These are phyloP conservation scores for Xerocomus minutiporus DNA, from an alignment of 1,284 basidiomycete genomes.

Conservation along the genomic window DNA sequence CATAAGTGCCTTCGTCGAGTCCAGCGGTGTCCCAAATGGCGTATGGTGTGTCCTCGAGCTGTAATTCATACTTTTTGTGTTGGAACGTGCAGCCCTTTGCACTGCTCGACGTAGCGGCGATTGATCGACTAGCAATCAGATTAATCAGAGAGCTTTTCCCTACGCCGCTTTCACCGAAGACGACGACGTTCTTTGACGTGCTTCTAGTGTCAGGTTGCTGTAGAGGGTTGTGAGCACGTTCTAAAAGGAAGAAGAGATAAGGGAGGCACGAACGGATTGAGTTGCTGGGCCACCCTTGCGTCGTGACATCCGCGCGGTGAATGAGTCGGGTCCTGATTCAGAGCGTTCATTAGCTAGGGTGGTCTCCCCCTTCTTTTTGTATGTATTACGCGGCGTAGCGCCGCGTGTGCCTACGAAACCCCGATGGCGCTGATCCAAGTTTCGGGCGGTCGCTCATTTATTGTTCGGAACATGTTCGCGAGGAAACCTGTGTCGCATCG, in stretches of 20 bases:
- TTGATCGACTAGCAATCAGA: slow-evolving; percentile 30
- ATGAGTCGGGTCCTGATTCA: slow-evolving; percentile 5
- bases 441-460: background rate
- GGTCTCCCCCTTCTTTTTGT: slow-evolving; percentile 19
- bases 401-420: slow-evolving; percentile 14
- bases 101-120: slow-evolving; percentile 26
- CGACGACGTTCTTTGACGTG: slow-evolving; percentile 23
- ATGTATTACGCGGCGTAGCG: slow-evolving; percentile 14
- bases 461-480: slow-evolving; percentile 8
- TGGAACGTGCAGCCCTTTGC: slow-evolving; percentile 30
- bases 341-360: slow-evolving; percentile 10
- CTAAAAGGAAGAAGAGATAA: background rate
- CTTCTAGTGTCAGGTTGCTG: slow-evolving; percentile 7
- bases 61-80: slow-evolving; percentile 27
- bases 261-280: slow-evolving; percentile 11
- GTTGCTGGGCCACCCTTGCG: slow-evolving; percentile 9
- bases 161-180: slow-evolving; percentile 29
- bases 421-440: slow-evolving; percentile 18
- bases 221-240: slow-evolving; percentile 4
- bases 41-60: slow-evolving; percentile 20
- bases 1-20: slow-evolving; percentile 29
- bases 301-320: slow-evolving; percentile 22
- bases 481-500: too few species aligned
- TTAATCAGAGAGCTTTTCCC: slow-evolving; percentile 33
- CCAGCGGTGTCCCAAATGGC: slow-evolving; percentile 30